Evolutionary conservation across 345 rosid genomes (phyloP).

Genomic region (Linum tenue): DNA sequence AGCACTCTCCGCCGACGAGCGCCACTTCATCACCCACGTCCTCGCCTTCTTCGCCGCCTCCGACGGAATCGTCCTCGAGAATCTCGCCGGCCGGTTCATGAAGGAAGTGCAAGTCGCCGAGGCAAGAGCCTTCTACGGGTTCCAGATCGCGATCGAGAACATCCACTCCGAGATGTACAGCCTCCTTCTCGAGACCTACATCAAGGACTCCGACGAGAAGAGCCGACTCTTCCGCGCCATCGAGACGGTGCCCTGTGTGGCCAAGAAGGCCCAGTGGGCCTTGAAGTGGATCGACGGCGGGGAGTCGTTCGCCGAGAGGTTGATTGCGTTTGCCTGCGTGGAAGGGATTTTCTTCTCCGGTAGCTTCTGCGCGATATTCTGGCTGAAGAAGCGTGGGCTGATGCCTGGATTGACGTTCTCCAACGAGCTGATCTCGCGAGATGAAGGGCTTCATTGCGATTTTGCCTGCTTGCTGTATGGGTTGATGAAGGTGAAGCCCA

Average conservation of each 20-base stretch:
- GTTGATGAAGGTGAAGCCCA: slow-evolving; percentile 37
- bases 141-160: slow-evolving; percentile 93
- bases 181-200: slow-evolving; percentile 81
- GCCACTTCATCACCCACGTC: slow-evolving; percentile 78
- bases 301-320: slow-evolving; percentile 63
- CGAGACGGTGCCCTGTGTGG: slow-evolving; percentile 71
- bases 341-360: slow-evolving; percentile 97
- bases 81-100: slow-evolving; percentile 84
- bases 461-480: slow-evolving; percentile 75
- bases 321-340: slow-evolving; percentile 83
- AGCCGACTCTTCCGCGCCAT: slow-evolving; percentile 54
- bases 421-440: slow-evolving; percentile 85
- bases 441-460: slow-evolving; percentile 90
- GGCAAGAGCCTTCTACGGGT: slow-evolving; percentile 97
- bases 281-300: slow-evolving; percentile 74
- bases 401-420: slow-evolving; percentile 95
- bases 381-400: slow-evolving; percentile 84
- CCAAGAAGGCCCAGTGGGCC: slow-evolving; percentile 72
- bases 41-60: slow-evolving; percentile 97
- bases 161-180: slow-evolving; percentile 97
- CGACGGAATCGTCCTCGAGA: slow-evolving; percentile 84
- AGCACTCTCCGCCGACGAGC: slow-evolving; percentile 51
- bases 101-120: slow-evolving; percentile 83
- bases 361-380: slow-evolving; percentile 80
- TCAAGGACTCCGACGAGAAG: slow-evolving; percentile 61